Base-by-base conservation (phyloP, 2,329 filamentous ascomycete genomes). In the Tolypocladium paradoxum region DNA sequence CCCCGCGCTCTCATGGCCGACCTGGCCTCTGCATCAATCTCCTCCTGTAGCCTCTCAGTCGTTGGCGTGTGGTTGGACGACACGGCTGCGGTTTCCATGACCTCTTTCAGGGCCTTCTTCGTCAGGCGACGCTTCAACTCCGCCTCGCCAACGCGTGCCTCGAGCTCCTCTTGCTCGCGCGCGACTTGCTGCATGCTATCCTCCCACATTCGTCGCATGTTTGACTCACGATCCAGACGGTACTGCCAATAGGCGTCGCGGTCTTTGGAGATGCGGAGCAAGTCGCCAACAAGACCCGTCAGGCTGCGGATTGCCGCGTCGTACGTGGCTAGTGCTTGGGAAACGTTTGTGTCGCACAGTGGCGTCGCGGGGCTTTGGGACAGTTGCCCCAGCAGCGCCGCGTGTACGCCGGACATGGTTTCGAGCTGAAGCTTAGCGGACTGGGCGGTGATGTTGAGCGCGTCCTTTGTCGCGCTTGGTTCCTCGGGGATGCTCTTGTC, bases 151-250 rank as follows among this genome's bases (percentile, higher is more conserved):
- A 96, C 88, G 54, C 85, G 86, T 36, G 83, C 88, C 66, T 97
- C 90, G 1, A 99, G 78, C 50, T 90, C 82, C 69, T 97, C 93
- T 62, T 99, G 93, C 67, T 99, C 93, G 53, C 83, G 84, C 20
- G 91, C 93, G n/a, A 99, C 87, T 62, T 91, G 85, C 11, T 93
- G 90, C 93, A 99, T 96, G 70, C 91, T 97, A 64, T 99, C 93
- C 70, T 99, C 93, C 93, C 93, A 99, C 83, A 99, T 88, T 55
- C 88, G 85, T 37, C 93, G 84, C 72, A 97, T 86, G 65, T 96
- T 89, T 45, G 85, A 85, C 71, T 99, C 93, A 52, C 90, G 85
- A 60, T 96, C 91, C 40, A 99, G 76, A 16, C 91, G 85, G 66
- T 95, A 95, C 68, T 97, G 92, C 93, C 93, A 99, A 67, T 95